Evolutionary conservation across 768 basidiomycete species (phyloP), one percentile per base, ranked within the genome.

Genomic region (Rhizopogon vinicolor): DNA sequence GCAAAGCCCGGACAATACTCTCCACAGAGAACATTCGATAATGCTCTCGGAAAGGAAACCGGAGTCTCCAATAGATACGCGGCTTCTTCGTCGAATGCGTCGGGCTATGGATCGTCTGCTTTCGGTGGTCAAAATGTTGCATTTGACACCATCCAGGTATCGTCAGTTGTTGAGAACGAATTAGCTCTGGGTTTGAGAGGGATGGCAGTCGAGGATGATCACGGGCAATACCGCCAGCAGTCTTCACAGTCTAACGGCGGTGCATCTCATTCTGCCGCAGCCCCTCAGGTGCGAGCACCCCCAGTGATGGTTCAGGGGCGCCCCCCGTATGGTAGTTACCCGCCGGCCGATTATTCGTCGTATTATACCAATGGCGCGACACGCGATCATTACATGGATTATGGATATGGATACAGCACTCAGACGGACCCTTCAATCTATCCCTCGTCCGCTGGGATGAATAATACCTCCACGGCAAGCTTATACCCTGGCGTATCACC

Each of bases 131-230:
- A 74, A 63, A 72, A 62, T 33, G 62, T 65, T 54, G 60, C 62
- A 13, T 66, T 74, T 53, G 80, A 80, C 58, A 63, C 74, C 35
- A 55, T 66, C 18, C 73, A 74, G 57, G 65, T 73, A 16, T 63
- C 77, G 13, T 65, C 75, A 37, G 63, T 71, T 44, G 77, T 75
- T 16, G 83, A 81, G 46, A 78, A 75, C 53, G 84, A 86, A 33
- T 72, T 87, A 35, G 72, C 83, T 13, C 67, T 80, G 33, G 76
- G 82, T 4, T 68, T 88, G 46, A 80, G 86, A 56, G 84, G 84
- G 13, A 83, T 84, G 80, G 74, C 68, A 7, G 81, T 83, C 18
- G 83, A 81, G 61, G 83, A 84, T 42, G 83, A 83, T 53, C 73
- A 72, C 51, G 60, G 62, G 40, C 73, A 74, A 57, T 75, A 75